Base-by-base conservation (phyloP, 2,329 filamentous ascomycete species). In the Talaromyces sp. region DNA sequence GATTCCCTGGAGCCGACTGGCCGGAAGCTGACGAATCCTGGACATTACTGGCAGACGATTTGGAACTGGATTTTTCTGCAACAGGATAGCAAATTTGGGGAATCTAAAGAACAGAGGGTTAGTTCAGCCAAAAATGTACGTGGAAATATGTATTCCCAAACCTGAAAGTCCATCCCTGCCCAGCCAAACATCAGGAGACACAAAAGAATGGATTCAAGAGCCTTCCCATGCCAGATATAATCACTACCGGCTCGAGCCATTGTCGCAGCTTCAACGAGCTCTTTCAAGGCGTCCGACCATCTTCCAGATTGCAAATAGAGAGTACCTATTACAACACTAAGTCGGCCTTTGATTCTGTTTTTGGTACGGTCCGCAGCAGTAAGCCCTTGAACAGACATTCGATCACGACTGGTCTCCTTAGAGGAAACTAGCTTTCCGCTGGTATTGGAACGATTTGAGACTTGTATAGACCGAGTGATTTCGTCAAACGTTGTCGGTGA, bases 161-260 rank as follows among this genome's bases (percentile, higher is more conserved):
- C 75, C 69, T 78, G 75, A 59, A 98, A 98, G 70, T 95, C 90
- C 69, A 94, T 82, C 4, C 88, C 89, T 40, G 89, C 85, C 90
- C 92, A 96, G 33, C 88, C 90, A 64, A 96, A 86, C 68, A 98
- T 85, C 47, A 98, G 72, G 67, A 98, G 83, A 70, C 89, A 92
- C 30, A 96, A 83, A 54, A 95, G 79, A 63, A 96, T 91, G 31
- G 93, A 87, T 72, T 99, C 96, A 23, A 99, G 81, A 1, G 92
- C 93, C 76, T 98, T 98, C 18, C 91, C 95, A 77, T 97, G 92
- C 94, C 95, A 99, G n/a, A 98, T 75, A 75, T 96, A 91, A 75
- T 99, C 95, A 68, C 92, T 93, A 62, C 90, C 85, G 42, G 87
- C 87, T 68, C 91, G 89, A 16, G 92, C 89, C 67, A 89, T 86